These are phyloP conservation scores for Xylariaceae sp. DNA, from an alignment of 2,329 filamentous ascomycete species.

Conservation along the genomic window DNA sequence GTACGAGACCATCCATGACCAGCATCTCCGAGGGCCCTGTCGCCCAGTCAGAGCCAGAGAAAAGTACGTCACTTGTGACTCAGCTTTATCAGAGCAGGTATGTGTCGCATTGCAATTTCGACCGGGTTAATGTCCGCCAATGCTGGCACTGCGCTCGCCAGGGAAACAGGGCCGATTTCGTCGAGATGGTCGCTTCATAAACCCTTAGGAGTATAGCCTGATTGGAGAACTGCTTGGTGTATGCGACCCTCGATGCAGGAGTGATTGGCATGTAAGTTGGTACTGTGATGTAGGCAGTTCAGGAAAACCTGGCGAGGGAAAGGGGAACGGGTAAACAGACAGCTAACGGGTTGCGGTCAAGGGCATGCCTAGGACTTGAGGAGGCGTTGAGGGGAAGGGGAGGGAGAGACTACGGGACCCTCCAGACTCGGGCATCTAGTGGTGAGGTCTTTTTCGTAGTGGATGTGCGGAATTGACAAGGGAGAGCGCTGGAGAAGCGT, in stretches of 20 bases:
- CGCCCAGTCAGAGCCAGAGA: constrained; percentile 2
- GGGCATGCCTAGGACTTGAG: not conserved
- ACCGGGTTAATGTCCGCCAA: constrained; percentile 9
- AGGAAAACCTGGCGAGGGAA: constrained; percentile 5
- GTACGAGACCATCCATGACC: not conserved
- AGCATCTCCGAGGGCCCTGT: not conserved
- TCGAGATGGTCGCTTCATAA: constrained; percentile 4
- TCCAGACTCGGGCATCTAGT: not conserved
- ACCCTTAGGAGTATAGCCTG: not conserved
- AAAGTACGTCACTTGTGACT: not conserved
- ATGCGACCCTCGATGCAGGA: constrained; percentile 9
- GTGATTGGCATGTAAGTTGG: not conserved
- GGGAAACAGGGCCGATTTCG: constrained; percentile 12
- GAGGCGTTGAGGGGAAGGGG: constrained; percentile 7
- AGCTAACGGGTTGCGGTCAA: constrained; percentile 15
- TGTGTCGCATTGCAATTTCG: constrained; percentile 15
- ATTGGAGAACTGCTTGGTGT: constrained; percentile 12
- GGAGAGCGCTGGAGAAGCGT: constrained; percentile 9
- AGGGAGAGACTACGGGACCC: not conserved
- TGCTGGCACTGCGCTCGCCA: constrained; percentile 4
- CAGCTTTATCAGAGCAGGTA: not conserved
- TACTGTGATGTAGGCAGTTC: not conserved
- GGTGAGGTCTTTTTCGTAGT: constrained; percentile 2
- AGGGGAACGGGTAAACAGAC: not conserved
- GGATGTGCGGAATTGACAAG: not conserved